Percentiles rank a stretch among this genome's conserved stretches.
Evolutionary conservation across 306 rosid genomes (phyloP).

Genomic region (Chamaecrista fasciculata): DNA sequence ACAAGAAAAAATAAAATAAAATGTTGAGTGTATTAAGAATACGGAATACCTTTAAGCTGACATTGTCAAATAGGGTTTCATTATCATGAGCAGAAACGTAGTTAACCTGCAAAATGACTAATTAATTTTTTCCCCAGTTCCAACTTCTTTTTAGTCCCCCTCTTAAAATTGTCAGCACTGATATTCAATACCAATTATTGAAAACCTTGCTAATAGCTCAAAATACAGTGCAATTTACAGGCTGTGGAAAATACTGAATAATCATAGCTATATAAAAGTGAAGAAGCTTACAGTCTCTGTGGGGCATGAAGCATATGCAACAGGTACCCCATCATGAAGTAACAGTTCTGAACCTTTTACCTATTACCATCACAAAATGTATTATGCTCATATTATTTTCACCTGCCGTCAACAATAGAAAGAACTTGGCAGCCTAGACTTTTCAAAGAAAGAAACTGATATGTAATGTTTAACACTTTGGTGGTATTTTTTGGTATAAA

Average conservation of each 20-base stretch:
- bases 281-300: conserved; percentile 64
- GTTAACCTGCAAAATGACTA: conserved; percentile 64
- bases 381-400: neutral
- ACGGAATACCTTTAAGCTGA: conserved; percentile 85
- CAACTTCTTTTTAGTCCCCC: neutral
- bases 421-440: neutral
- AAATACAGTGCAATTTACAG: conserved; percentile 18
- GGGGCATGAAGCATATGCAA: conserved; percentile 74
- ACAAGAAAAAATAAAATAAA: conserved; percentile 11
- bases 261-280: conserved; percentile 11
- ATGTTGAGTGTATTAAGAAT: conserved; percentile 28
- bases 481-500: too few species aligned
- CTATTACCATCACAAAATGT: conserved; percentile 40
- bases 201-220: conserved; percentile 9
- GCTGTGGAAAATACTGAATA: conserved; percentile 14
- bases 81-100: conserved; percentile 96
- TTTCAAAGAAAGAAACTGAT: neutral
- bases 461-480: neutral
- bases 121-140: conserved; percentile 17
- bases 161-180: neutral
- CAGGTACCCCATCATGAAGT: conserved; percentile 65
- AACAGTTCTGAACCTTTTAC: conserved; percentile 84
- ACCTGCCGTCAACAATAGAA: neutral
- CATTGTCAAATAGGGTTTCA: conserved; percentile 84
- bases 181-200: conserved; percentile 11